Conservation (phyloP, 2,329 filamentous ascomycete species). For the Fonsecaea multimorphosa region DNA sequence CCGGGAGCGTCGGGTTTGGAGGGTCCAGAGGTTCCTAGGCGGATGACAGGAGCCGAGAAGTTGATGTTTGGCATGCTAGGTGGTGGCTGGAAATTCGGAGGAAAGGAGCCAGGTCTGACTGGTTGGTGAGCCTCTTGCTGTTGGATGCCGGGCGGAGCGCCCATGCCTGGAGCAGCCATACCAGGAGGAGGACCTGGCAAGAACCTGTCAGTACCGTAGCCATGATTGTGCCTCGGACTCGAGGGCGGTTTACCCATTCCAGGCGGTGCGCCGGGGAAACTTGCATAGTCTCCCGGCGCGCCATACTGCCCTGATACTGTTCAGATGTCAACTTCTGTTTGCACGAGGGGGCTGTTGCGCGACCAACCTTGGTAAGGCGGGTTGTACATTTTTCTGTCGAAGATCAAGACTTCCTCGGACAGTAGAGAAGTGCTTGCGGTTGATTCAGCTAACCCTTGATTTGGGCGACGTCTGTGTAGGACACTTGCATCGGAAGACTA, state of each 20-base stretch:
- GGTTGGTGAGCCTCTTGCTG: constrained; percentile 75
- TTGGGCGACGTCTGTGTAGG: background rate
- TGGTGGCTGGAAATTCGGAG: constrained; percentile 83
- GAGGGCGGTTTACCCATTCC: constrained; percentile 71
- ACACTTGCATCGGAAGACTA: constrained; percentile 4
- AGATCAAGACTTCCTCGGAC: constrained; percentile 5
- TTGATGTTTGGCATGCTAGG: constrained; percentile 97
- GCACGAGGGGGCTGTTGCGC: background rate
- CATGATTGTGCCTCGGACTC: constrained; percentile 4
- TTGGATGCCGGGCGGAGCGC: constrained; percentile 77
- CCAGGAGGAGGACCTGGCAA: constrained; percentile 73
- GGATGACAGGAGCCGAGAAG: constrained; percentile 95
- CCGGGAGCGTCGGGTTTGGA: constrained; percentile 62
- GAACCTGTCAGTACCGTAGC: constrained; percentile 31
- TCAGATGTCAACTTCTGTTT: constrained; percentile 11
- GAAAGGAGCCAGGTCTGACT: constrained; percentile 80
- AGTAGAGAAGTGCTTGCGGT: background rate
- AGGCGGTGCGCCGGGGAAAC: constrained; percentile 76
- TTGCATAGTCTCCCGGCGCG: constrained; percentile 73
- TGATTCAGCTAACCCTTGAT: background rate
- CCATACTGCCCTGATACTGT: constrained; percentile 65
- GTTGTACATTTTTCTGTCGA: constrained; percentile 26
- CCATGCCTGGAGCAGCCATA: constrained; percentile 77
- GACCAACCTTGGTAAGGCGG: constrained; percentile 30
- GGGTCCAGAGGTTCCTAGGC: constrained; percentile 76